Evolutionary conservation across 2,329 filamentous ascomycete genomes (phyloP).

Genomic region (Plenodomus lindquistii): DNA sequence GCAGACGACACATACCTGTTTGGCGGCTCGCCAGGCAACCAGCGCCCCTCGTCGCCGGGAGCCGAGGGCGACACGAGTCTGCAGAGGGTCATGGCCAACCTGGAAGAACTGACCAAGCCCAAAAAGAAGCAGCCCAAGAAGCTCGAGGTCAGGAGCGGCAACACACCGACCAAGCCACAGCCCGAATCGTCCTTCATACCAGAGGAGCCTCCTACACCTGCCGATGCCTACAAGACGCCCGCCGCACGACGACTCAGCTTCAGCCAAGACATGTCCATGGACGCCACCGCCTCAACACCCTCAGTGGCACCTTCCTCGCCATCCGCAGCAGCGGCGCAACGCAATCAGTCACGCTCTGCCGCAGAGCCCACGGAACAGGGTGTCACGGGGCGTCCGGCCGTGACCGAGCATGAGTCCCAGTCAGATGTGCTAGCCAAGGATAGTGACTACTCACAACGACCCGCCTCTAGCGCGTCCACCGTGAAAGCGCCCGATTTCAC

Average conservation of each 20-base stretch:
- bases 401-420: constrained; percentile 2
- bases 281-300: constrained; percentile 32
- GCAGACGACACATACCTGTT: constrained; percentile 54
- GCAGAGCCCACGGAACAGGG: constrained; percentile 4
- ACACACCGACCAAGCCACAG: constrained; percentile 16
- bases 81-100: constrained; percentile 19
- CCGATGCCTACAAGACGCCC: constrained; percentile 49
- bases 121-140: constrained; percentile 27
- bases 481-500: constrained; percentile 44
- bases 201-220: constrained; percentile 44
- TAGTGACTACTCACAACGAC: constrained; percentile 29
- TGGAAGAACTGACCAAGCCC: constrained; percentile 21
- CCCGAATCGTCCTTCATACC: constrained; percentile 34
- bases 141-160: constrained; percentile 21
- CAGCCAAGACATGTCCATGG: constrained; percentile 29
- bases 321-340: constrained; percentile 47
- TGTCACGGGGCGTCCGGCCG: neutral
- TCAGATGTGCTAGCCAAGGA: constrained; percentile 8
- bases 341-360: constrained; percentile 25
- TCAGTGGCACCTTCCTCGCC: constrained; percentile 49
- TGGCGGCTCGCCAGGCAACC: constrained; percentile 43
- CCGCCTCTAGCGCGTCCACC: constrained; percentile 46
- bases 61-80: constrained; percentile 11
- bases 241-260: constrained; percentile 34
- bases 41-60: constrained; percentile 21